Percentiles rank a stretch among this genome's conserved stretches.
Conservation (phyloP, 2,329 filamentous ascomycete species). For the Aspergillus pseudoviridinutans region DNA sequence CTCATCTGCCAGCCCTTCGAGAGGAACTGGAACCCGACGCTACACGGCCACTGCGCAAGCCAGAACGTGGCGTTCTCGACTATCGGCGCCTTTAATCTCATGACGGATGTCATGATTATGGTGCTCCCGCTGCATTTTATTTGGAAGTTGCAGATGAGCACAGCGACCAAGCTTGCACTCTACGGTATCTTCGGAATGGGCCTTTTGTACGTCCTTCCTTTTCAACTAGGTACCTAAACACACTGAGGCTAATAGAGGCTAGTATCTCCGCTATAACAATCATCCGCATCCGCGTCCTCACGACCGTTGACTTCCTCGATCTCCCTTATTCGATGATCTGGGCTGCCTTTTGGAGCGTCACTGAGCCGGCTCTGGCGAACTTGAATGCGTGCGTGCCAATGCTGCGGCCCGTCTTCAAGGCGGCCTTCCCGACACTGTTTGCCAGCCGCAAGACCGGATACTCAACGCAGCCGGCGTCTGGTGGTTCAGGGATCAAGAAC, state of each 20-base stretch:
- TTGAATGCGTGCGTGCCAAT: constrained; percentile 21
- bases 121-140: constrained; percentile 21
- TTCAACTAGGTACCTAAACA: background rate
- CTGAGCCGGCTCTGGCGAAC: constrained; percentile 21
- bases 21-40: constrained; percentile 15
- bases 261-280: constrained; percentile 21
- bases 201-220: constrained; percentile 14
- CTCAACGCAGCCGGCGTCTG: background rate
- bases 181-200: constrained; percentile 22
- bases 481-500: background rate
- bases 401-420: constrained; percentile 20
- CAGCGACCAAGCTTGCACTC: constrained; percentile 19
- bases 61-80: constrained; percentile 20
- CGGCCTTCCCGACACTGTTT: constrained; percentile 12
- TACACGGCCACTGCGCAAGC: constrained; percentile 19
- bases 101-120: constrained; percentile 22
- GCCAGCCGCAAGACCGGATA: background rate
- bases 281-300: constrained; percentile 21
- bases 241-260: no score
- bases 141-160: constrained; percentile 22
- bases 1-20: constrained; percentile 17
- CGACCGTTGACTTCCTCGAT: constrained; percentile 17
- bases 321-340: constrained; percentile 20
- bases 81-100: constrained; percentile 21
- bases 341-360: constrained; percentile 24